Conservation (phyloP, 495 filamentous ascomycete genomes). For the Bacidia gigantensis region DNA sequence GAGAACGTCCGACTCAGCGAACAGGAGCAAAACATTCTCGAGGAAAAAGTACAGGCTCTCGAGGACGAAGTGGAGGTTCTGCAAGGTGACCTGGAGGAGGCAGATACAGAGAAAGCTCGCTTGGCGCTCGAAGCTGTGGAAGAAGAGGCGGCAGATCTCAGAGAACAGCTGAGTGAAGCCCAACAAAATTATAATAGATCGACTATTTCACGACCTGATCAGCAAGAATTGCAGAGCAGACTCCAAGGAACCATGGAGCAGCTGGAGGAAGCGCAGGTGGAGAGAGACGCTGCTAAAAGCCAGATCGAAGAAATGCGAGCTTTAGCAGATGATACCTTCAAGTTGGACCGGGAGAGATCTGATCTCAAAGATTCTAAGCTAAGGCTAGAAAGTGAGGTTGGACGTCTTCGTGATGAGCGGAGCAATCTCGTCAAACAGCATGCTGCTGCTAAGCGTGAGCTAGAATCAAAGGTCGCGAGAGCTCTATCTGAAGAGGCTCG, state of each 20-base stretch:
- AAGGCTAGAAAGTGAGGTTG: slow-evolving; percentile 45
- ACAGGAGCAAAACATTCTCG: slow-evolving; percentile 47
- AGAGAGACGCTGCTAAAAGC: slow-evolving; percentile 49
- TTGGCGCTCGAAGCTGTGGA: slow-evolving; percentile 35
- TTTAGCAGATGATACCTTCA: slow-evolving; percentile 38
- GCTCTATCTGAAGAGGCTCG: slow-evolving; percentile 42
- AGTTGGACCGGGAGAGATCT: slow-evolving; percentile 47
- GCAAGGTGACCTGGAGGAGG: slow-evolving; percentile 52
- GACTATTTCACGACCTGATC: no score
- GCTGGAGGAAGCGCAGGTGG: slow-evolving; percentile 35
- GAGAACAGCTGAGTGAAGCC: slow-evolving; percentile 31
- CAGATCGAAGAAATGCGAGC: slow-evolving; percentile 38
- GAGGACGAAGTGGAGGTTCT: slow-evolving; percentile 72
- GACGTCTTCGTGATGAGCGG: slow-evolving; percentile 44
- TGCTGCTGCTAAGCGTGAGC: slow-evolving; percentile 39
- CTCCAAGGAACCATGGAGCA: slow-evolving; percentile 35
- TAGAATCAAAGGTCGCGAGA: slow-evolving; percentile 40
- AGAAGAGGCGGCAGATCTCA: slow-evolving; percentile 36
- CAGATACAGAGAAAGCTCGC: slow-evolving; percentile 54
- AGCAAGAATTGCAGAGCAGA: slow-evolving; percentile 9
- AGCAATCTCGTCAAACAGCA: slow-evolving; percentile 35
- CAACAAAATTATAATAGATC: slow-evolving; percentile 19
- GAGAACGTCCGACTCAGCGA: slow-evolving; percentile 57
- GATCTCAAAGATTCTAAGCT: slow-evolving; percentile 46
- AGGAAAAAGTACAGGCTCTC: slow-evolving; percentile 56